Conservation (phyloP, 345 rosid genomes). For the Camelina neglecta region DNA sequence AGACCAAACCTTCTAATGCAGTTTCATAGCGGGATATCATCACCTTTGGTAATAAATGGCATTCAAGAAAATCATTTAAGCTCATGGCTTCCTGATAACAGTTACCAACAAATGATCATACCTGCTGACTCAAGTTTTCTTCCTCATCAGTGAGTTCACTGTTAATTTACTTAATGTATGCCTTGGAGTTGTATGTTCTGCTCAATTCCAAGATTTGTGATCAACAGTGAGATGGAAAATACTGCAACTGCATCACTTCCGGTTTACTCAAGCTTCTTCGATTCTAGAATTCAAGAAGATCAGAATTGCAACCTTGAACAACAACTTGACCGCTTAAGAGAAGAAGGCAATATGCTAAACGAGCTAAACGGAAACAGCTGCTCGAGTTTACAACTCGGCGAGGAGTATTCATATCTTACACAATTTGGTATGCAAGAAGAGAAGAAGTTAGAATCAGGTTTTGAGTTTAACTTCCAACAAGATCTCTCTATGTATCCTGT, state of each 20-base stretch:
- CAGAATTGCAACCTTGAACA: constrained; percentile 47
- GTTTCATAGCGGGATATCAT: constrained; percentile 56
- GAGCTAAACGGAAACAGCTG: constrained; percentile 37
- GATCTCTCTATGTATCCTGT: constrained; percentile 47
- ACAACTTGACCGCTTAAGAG: constrained; percentile 51
- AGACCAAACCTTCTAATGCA: constrained; percentile 34
- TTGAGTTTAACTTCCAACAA: constrained; percentile 49
- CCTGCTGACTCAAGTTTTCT: constrained; percentile 53
- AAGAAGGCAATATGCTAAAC: constrained; percentile 1
- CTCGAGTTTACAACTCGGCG: constrained; percentile 50
- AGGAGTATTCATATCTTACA: constrained; percentile 45
- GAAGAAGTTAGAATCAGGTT: constrained; percentile 48
- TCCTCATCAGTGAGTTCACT: constrained; percentile 45
- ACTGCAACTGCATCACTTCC: constrained; percentile 45
- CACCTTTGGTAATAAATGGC: constrained; percentile 48
- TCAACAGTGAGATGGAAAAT: constrained; percentile 49
- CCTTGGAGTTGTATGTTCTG: neutral
- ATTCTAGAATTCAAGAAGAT: constrained; percentile 51
- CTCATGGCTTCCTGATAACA: constrained; percentile 59
- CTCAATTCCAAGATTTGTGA: neutral
- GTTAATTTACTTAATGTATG: neutral
- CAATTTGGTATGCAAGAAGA: constrained; percentile 42
- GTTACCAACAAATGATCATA: constrained; percentile 53
- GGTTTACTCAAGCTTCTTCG: constrained; percentile 52
- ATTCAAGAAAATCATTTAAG: constrained; percentile 57